Base-by-base conservation (phyloP, 345 rosid genomes). In the Linum usitatissimum region DNA sequence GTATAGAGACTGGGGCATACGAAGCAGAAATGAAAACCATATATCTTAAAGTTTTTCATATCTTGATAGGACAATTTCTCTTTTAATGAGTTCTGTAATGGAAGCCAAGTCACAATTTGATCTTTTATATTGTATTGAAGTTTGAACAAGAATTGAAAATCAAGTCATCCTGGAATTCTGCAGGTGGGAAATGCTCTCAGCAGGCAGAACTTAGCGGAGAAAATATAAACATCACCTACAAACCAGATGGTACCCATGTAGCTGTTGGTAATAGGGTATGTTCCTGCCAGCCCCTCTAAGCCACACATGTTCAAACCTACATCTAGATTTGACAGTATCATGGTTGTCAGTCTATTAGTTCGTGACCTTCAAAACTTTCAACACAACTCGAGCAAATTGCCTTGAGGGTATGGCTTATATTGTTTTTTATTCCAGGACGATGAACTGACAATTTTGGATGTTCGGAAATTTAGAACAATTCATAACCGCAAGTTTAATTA, bases 231-330 rank as follows among this genome's bases (percentile, higher is more conserved):
- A 93, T 93, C 63, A 90, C 99, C 60, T 93, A 87, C 66, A 86
- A 79, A 79, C 96, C 96, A 69, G 99, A 93, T 38, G 96, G 96
- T 51, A 84, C 95, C 17, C 97, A 90, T 57, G 56, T 87, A 55
- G 99, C 97, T 68, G 92, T 93, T 72, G 99, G 99, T 59, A 93
- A 90, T 75, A 83, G 92, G 95, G 99, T 93, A 87, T 70, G 77
- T 34, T 34, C 38, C 38, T 34, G 38, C 3, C 8, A 34, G 38
- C 38, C 8, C 5, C 38, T 7, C 38, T 5, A 34, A 34, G 28
- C 28, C 38, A 34, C 38, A 34, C 8, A 34, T 34, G 38, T 5
- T 45, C 14, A 45, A 3, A 45, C 51, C 8, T 45, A 45, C 51
- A 34, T 34, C 38, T 34, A 7, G 51, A 9, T 10, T 15, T 15